Evolutionary conservation across 2,329 filamentous ascomycete species (phyloP).

Genomic region (Aspergillus viridinutans): DNA sequence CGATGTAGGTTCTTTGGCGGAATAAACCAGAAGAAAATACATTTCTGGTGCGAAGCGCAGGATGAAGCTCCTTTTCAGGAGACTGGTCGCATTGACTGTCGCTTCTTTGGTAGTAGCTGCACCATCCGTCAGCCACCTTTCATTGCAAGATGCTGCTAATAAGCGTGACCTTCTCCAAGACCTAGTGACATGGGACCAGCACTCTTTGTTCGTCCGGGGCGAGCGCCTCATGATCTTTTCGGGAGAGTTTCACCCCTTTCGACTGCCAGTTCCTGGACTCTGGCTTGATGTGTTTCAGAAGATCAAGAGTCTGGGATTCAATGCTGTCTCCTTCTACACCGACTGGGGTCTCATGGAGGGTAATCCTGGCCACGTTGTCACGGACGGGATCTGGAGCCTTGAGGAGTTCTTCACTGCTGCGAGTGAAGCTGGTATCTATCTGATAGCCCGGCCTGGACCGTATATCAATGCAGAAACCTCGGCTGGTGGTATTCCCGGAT

Average conservation of each 20-base stretch:
- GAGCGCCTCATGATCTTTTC: conserved; percentile 68
- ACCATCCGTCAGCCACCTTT: background rate
- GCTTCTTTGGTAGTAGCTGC: background rate
- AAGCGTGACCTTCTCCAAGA: background rate
- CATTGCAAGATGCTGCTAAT: background rate
- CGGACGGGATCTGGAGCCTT: conserved; percentile 67
- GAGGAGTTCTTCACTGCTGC: conserved; percentile 76
- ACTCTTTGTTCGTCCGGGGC: conserved; percentile 66
- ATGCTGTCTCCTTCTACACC: conserved; percentile 72
- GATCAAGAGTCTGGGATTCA: conserved; percentile 75
- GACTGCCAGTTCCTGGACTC: conserved; percentile 57
- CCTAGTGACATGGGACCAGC: conserved; percentile 64
- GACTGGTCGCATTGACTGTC: background rate
- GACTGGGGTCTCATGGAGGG: conserved; percentile 77
- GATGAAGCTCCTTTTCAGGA: background rate
- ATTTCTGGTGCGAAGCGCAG: background rate
- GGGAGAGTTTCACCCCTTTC: conserved; percentile 69
- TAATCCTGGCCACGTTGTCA: conserved; percentile 63
- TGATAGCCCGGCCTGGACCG: conserved; percentile 67
- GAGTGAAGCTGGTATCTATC: conserved; percentile 66
- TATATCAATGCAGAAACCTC: conserved; percentile 76
- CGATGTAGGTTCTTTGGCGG: background rate
- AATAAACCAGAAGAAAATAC: background rate
- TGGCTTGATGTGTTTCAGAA: conserved; percentile 77
- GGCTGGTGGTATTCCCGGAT: conserved; percentile 76